Evolutionary conservation across 306 rosid genomes (phyloP).

Genomic region (Glycine soja): DNA sequence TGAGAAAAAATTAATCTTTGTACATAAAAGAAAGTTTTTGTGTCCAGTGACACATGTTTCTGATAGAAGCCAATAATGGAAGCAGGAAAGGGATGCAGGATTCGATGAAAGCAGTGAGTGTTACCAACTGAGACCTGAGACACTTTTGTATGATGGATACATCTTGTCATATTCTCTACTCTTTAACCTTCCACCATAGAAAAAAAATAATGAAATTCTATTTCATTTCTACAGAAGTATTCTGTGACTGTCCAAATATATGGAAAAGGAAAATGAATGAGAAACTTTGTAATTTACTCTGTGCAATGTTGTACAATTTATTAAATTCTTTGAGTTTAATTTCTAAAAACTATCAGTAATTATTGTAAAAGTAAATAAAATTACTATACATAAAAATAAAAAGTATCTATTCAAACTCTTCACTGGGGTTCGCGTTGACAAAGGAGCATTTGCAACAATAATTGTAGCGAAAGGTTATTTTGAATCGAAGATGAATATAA

Average conservation of each 20-base stretch:
- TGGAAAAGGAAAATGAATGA: not conserved
- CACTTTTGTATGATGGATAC: constrained; percentile 41
- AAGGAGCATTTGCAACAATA: not conserved
- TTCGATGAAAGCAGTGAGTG: constrained; percentile 38
- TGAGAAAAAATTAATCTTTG: not conserved
- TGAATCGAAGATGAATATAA: not conserved
- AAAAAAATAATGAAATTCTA: constrained; percentile 25
- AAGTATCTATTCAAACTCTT: not conserved
- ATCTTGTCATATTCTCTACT: constrained; percentile 36
- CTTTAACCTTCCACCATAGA: constrained; percentile 39
- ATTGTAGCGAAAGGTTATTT: constrained; percentile 1
- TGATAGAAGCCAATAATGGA: constrained; percentile 41
- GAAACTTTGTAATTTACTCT: not conserved
- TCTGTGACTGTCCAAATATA: constrained; percentile 13
- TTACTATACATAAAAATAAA: no score
- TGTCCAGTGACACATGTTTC: not conserved
- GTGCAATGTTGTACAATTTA: not conserved
- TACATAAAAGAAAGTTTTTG: not conserved
- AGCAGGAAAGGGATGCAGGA: constrained; percentile 7
- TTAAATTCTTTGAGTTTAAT: not conserved
- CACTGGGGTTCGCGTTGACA: not conserved
- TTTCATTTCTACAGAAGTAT: constrained; percentile 8
- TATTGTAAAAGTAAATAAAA: no score
- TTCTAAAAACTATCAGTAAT: not conserved
- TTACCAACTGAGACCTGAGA: not conserved